Conservation (phyloP, 2,329 filamentous ascomycete genomes). For the Onygenales sp. region DNA sequence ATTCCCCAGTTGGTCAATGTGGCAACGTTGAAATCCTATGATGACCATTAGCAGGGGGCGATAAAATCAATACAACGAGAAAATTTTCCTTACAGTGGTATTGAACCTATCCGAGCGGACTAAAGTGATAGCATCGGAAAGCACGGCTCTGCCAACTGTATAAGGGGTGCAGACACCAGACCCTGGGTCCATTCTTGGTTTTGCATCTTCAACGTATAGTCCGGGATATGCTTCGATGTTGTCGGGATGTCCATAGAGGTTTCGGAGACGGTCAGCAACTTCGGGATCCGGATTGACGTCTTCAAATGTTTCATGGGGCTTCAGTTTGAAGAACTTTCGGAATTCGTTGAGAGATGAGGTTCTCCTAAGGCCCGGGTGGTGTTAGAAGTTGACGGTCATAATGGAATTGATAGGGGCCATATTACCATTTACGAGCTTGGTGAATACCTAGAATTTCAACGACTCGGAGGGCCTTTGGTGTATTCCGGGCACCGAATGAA, state of each 20-base stretch:
- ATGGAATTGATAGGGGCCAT: not conserved
- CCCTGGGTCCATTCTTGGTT: conserved; percentile 24
- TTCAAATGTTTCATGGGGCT: conserved; percentile 46
- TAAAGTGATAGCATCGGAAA: conserved; percentile 34
- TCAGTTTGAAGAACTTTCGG: conserved; percentile 51
- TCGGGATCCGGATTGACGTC: conserved; percentile 49
- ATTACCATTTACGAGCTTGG: conserved; percentile 59
- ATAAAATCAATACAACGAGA: not conserved
- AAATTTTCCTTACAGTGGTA: conserved; percentile 18
- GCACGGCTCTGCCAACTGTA: conserved; percentile 27
- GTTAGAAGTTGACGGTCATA: not conserved
- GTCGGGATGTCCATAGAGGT: conserved; percentile 55
- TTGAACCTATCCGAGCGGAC: conserved; percentile 32
- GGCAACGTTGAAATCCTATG: conserved; percentile 24
- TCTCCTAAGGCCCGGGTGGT: conserved; percentile 8
- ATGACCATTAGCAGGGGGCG: not conserved
- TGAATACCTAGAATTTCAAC: conserved; percentile 72
- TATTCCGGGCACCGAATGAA: conserved; percentile 59
- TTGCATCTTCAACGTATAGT: conserved; percentile 39
- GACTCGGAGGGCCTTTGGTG: conserved; percentile 61
- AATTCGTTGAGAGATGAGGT: conserved; percentile 42
- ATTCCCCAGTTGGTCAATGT: conserved; percentile 31
- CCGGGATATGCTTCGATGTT: conserved; percentile 62
- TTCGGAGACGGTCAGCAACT: conserved; percentile 45
- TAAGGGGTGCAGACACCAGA: conserved; percentile 26